A percentile compares a stretch with the other conserved stretches of the same genome.
Conservation (phyloP, 805 yeast genomes). For the Lachancea quebecensis region DNA sequence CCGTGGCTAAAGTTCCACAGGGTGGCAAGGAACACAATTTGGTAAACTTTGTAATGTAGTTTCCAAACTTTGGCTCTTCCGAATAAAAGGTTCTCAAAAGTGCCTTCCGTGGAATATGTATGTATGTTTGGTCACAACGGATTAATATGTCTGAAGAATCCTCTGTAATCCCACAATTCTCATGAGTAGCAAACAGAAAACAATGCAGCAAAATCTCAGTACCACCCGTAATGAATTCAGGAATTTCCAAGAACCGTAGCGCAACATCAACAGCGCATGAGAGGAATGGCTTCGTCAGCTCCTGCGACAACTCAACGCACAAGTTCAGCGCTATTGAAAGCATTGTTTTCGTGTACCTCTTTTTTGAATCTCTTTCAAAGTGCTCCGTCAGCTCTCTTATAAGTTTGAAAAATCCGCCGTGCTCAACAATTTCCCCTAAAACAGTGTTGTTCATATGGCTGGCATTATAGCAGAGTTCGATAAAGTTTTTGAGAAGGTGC, state of each 20-base stretch:
- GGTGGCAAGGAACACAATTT: slow-evolving; percentile 23
- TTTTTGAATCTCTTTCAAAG: not conserved
- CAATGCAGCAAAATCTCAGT: slow-evolving; percentile 19
- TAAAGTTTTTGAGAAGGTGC: slow-evolving; percentile 27
- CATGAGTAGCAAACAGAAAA: slow-evolving; percentile 18
- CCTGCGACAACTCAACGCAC: slow-evolving; percentile 8
- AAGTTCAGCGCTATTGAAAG: slow-evolving; percentile 7
- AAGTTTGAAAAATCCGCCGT: slow-evolving; percentile 7
- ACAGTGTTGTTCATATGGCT: slow-evolving; percentile 16
- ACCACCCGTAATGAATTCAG: slow-evolving; percentile 17
- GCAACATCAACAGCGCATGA: slow-evolving; percentile 7
- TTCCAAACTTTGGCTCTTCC: slow-evolving; percentile 20
- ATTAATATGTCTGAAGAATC: slow-evolving; percentile 3
- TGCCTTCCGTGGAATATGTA: slow-evolving; percentile 1
- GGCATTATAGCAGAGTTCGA: slow-evolving; percentile 22
- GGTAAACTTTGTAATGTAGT: slow-evolving; percentile 21
- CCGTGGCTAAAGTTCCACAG: slow-evolving; percentile 14
- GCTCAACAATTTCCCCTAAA: slow-evolving; percentile 12
- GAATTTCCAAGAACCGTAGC: slow-evolving; percentile 3
- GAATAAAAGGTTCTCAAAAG: slow-evolving; percentile 10
- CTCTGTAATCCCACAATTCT: slow-evolving; percentile 9
- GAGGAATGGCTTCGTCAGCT: slow-evolving; percentile 1
- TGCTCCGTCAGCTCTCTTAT: slow-evolving; percentile 2
- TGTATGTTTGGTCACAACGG: not conserved
- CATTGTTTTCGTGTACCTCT: slow-evolving; percentile 4